These are phyloP conservation scores for Metschnikowia rubicola DNA, from an alignment of 805 yeast genomes.

Conservation along the genomic window DNA sequence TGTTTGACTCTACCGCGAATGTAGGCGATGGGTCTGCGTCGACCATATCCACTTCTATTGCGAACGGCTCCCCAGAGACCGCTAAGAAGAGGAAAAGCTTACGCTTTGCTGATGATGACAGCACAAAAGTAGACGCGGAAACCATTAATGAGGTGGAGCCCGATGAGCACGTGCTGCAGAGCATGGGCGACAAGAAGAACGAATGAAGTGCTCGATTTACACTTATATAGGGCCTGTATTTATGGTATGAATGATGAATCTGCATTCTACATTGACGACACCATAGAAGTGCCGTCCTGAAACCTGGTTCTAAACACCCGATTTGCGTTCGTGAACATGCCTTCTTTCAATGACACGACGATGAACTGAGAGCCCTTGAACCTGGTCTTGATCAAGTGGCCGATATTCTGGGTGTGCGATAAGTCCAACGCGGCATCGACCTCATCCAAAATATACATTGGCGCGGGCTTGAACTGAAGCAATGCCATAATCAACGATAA, in stretches of 20 bases:
- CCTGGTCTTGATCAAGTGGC: conserved; percentile 90
- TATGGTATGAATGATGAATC: not conserved
- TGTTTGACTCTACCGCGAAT: conserved; percentile 27
- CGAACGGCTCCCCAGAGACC: conserved; percentile 5
- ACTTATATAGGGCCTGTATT: conserved; percentile 1
- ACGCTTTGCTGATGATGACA: conserved; percentile 37
- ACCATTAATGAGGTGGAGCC: conserved; percentile 2
- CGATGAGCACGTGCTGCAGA: not conserved
- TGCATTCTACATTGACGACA: conserved; percentile 54
- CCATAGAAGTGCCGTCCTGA: conserved; percentile 95
- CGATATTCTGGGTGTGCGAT: conserved; percentile 96
- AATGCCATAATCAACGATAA: conserved; percentile 87
- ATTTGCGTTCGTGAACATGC: conserved; percentile 97
- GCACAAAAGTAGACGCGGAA: not conserved
- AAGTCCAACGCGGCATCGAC: conserved; percentile 98
- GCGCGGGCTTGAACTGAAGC: conserved; percentile 94
- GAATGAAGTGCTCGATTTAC: not conserved
- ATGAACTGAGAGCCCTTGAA: conserved; percentile 96
- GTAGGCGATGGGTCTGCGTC: conserved; percentile 5
- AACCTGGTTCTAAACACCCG: conserved; percentile 89
- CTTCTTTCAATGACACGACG: conserved; percentile 94
- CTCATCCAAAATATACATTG: conserved; percentile 96
- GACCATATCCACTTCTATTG: conserved; percentile 3
- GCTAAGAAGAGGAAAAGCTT: conserved; percentile 38
- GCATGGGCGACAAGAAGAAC: conserved; percentile 7